Base-by-base conservation (phyloP, 768 basidiomycete genomes). In the Phylloporus sp. region DNA sequence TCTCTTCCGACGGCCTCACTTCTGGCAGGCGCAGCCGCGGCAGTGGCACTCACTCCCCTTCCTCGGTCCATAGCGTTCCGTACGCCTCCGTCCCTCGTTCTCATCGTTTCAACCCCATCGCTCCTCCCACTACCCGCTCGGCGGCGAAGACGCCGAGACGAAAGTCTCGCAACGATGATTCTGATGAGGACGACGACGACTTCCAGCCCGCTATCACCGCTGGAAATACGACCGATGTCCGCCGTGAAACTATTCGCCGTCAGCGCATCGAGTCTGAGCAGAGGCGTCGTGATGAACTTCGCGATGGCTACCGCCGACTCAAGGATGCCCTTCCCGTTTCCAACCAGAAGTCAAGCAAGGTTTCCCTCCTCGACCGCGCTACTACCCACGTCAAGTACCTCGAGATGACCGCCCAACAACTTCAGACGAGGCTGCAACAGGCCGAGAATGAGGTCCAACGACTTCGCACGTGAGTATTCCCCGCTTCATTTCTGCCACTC, bases 211-310 rank as follows among this genome's bases (percentile, higher is more conserved):
- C 67, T 20, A 58, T 65, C 51, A 56, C 67, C 27, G 61, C 71
- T 47, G 68, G 75, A 50, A 70, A 63, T 57, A 70, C 66, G 50
- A 76, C 77, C 62, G 85, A 85, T 62, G 74, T 75, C 70, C 88
- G 89, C 68, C 86, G 90, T 63, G 90, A 92, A 74, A 87, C 88
- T 46, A 88, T 92, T 59, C 87, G 90, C 64, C 82, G 82, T 64
- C 89, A 91, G 73, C 87, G 90, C 69, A 92, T 92, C 72, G 90
- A 92, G 75, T 90, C 89, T 21, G 90, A 92, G 74, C 88, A 94
- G 75, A 76, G 90, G 56, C 79, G 92, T 56, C 81, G 92, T 31
- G 90, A 94, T 59, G 92, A 95, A 70, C 86, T 95, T 63, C 77
- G 92, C 46, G 91, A 95, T 47, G 91, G 90, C 50, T 95, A 94